Conservation (phyloP, 2,329 filamentous ascomycete species). For the Hirsutella minnesotensis region DNA sequence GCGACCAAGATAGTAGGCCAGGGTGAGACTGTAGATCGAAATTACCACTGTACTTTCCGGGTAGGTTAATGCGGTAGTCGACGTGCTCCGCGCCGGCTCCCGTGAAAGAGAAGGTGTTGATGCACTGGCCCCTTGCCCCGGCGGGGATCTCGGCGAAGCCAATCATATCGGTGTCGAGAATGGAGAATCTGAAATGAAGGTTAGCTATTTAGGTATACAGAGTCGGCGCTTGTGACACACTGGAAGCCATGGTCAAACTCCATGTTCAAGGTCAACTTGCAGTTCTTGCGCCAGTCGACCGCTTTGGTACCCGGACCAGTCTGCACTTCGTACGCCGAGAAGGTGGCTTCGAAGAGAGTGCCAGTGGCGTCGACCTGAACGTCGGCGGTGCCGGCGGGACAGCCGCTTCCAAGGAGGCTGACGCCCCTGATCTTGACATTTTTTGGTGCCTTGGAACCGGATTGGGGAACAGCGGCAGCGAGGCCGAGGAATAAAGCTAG, state of each 20-base stretch:
- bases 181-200: slow-evolving; percentile 12
- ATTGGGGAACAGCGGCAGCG: slow-evolving; percentile 2
- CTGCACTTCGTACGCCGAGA: slow-evolving; percentile 13
- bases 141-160: slow-evolving; percentile 14
- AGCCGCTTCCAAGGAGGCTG: slow-evolving; percentile 13
- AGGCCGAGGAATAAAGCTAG: slow-evolving; percentile 3
- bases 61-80: slow-evolving; percentile 7
- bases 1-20: slow-evolving; percentile 12
- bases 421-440: slow-evolving; percentile 10
- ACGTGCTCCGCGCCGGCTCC: slow-evolving; percentile 10
- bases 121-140: slow-evolving; percentile 10
- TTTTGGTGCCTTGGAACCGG: neutral
- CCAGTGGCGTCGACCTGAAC: slow-evolving; percentile 13
- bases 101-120: slow-evolving; percentile 15
- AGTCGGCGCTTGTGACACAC: slow-evolving; percentile 5
- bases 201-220: too few relatives aligned
- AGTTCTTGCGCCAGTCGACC: slow-evolving; percentile 15
- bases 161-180: slow-evolving; percentile 14
- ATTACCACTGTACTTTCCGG: slow-evolving; percentile 10
- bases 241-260: slow-evolving; percentile 14
- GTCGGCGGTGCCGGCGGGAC: slow-evolving; percentile 12
- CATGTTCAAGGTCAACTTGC: slow-evolving; percentile 15
- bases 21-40: slow-evolving; percentile 10
- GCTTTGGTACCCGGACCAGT: slow-evolving; percentile 11
- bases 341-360: slow-evolving; percentile 13